phyloP scores from a whole-genome alignment of 164 flowering plant species.

The Echeveria elegans region DNA sequence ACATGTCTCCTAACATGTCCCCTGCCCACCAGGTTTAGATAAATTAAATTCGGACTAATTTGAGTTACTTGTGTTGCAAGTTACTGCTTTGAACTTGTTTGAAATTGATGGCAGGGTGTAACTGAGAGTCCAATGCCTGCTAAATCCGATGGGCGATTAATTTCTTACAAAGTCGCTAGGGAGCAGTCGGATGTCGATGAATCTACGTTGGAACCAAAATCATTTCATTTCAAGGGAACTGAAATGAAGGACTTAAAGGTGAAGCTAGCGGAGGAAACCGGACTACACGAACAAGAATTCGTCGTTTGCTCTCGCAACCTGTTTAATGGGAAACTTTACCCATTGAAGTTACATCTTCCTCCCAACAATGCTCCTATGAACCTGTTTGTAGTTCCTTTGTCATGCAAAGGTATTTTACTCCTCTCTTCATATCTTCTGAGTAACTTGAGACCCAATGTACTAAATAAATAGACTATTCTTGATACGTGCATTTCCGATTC shows the following conservation, averaged over 20 bases:
- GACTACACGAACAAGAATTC: slow-evolving; percentile 20
- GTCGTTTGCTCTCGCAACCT: slow-evolving; percentile 42
- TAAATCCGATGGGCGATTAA: neutral
- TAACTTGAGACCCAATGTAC: neutral
- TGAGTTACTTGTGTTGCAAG: neutral
- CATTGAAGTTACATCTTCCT: slow-evolving; percentile 60
- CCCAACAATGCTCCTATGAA: neutral
- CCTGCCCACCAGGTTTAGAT: neutral
- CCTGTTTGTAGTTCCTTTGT: neutral
- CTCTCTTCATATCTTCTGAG: neutral
- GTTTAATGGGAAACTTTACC: slow-evolving; percentile 54
- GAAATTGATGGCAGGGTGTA: neutral
- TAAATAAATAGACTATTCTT: neutral
- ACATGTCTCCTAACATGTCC: neutral
- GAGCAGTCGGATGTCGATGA: neutral
- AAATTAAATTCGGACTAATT: neutral
- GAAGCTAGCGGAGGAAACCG: slow-evolving; percentile 4
- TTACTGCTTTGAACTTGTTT: neutral
- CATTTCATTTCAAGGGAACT: slow-evolving; percentile 4
- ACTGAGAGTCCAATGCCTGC: neutral
- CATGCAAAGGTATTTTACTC: neutral
- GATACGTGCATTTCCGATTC: neutral
- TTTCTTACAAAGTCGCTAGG: neutral
- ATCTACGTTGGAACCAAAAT: neutral
- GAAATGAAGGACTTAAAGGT: neutral